Conservation (phyloP, 2,329 filamentous ascomycete genomes). For the Cercospora berteroae region DNA sequence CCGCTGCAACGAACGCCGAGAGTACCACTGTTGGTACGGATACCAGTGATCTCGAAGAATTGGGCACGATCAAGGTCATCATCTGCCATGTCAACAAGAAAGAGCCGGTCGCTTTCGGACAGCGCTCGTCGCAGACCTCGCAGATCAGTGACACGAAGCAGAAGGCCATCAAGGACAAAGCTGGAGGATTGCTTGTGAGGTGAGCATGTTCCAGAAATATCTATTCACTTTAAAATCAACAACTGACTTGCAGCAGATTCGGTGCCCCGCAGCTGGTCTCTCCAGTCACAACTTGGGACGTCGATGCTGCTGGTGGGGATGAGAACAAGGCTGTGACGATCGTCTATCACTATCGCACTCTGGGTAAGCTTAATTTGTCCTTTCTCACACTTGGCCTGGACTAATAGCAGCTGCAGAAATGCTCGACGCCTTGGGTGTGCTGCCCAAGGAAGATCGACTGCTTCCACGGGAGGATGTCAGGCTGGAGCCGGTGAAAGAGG, state of each 20-base stretch:
- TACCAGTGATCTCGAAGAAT: not conserved
- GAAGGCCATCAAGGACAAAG: constrained; percentile 10
- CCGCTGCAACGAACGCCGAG: not conserved
- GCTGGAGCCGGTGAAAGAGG: not conserved
- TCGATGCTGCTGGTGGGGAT: not conserved
- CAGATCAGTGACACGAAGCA: not conserved
- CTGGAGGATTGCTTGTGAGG: constrained; percentile 7
- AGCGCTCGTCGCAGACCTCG: not conserved
- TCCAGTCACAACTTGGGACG: constrained; percentile 7
- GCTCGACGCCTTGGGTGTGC: constrained; percentile 11
- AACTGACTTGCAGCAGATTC: constrained; percentile 1
- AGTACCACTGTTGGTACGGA: not conserved
- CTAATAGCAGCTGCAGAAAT: not conserved
- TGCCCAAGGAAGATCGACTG: constrained; percentile 7
- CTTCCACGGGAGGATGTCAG: not conserved
- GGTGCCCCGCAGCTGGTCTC: not conserved
- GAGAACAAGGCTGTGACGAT: constrained; percentile 4
- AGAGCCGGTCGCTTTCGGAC: constrained; percentile 6
- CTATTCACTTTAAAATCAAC: not conserved
- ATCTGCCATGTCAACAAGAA: constrained; percentile 17
- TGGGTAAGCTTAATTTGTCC: not conserved
- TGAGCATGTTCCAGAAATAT: not conserved
- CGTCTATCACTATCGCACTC: constrained; percentile 12
- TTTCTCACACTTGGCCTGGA: not conserved
- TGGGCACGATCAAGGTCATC: constrained; percentile 20